These are phyloP conservation scores for Pseudocercospora fijiensis DNA, from an alignment of 2,329 filamentous ascomycete species.

Conservation along the genomic window DNA sequence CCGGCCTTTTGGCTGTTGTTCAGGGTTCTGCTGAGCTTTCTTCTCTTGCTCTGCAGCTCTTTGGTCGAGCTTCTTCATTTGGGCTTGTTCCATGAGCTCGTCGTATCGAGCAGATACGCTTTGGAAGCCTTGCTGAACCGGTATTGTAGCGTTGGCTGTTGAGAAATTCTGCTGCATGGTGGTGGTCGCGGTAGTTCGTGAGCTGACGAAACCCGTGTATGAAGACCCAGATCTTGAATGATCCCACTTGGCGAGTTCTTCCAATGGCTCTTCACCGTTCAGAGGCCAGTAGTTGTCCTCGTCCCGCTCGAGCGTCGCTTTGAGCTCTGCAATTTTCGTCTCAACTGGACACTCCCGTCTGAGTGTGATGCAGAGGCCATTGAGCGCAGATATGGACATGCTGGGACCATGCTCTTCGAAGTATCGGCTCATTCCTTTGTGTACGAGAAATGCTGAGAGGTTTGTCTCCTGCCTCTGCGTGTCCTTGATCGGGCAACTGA, in stretches of 20 bases:
- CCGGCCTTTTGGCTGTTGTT: conserved; percentile 30
- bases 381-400: conserved; percentile 62
- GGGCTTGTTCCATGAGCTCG: conserved; percentile 42
- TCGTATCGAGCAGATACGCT: conserved; percentile 43
- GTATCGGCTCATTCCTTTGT: conserved; percentile 51
- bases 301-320: conserved; percentile 51
- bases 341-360: conserved; percentile 60
- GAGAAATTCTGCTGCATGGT: conserved; percentile 35
- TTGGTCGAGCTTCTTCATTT: conserved; percentile 32
- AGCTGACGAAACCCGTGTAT: conserved; percentile 19
- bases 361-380: conserved; percentile 70
- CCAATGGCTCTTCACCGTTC: conserved; percentile 55
- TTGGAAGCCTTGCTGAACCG: conserved; percentile 33
- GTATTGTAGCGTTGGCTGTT: conserved; percentile 31
- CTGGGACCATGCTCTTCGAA: conserved; percentile 67
- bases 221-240: conserved; percentile 18
- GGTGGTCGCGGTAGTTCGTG: conserved; percentile 22
- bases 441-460: conserved; percentile 70
- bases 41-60: conserved; percentile 27
- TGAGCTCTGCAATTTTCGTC: conserved; percentile 53
- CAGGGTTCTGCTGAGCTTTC: conserved; percentile 10
- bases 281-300: conserved; percentile 70
- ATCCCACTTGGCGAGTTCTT: conserved; percentile 42
- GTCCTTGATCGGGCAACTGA: conserved; percentile 74
- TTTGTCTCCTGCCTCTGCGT: conserved; percentile 62